A percentile compares a stretch with the other conserved stretches of the same genome.
Evolutionary conservation across 2,329 filamentous ascomycete genomes (phyloP).

Genomic region (Cyclaneusma minus): DNA sequence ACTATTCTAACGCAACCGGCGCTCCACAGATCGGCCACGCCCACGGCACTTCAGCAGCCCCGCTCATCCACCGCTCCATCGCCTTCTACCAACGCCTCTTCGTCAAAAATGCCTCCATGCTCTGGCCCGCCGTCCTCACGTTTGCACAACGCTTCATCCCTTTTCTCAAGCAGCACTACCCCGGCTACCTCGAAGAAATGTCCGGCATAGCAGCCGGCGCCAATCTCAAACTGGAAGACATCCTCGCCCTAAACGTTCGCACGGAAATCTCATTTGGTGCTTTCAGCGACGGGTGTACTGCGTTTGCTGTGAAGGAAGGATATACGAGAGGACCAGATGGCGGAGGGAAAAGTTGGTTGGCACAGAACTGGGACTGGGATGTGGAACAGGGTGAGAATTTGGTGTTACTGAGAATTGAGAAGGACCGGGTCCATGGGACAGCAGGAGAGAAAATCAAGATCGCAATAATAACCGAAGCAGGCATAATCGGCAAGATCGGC

Average conservation of each 20-base stretch:
- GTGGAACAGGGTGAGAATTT: slow-evolving; percentile 9
- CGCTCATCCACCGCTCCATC: slow-evolving; percentile 19
- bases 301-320: slow-evolving; percentile 22
- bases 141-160: slow-evolving; percentile 9
- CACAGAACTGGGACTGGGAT: slow-evolving; percentile 18
- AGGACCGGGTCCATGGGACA: too few species aligned
- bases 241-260: slow-evolving; percentile 33
- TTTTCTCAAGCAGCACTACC: slow-evolving; percentile 7
- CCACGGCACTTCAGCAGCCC: slow-evolving; percentile 18
- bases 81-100: slow-evolving; percentile 22
- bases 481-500: slow-evolving; percentile 29
- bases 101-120: slow-evolving; percentile 16
- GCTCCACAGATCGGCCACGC: slow-evolving; percentile 19
- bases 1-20: too few species aligned
- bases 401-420: slow-evolving; percentile 9
- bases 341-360: slow-evolving; percentile 8
- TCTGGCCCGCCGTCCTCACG: slow-evolving; percentile 15
- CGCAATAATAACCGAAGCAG: slow-evolving; percentile 13
- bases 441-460: slow-evolving; percentile 6
- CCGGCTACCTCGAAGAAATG: slow-evolving; percentile 18
- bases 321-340: too few species aligned
- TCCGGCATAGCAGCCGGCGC: slow-evolving; percentile 30
- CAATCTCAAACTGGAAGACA: slow-evolving; percentile 22
- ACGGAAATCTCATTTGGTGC: slow-evolving; percentile 35
- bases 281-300: slow-evolving; percentile 34